Base-by-base conservation (phyloP, 441 rosid species). In the Eutrema salsugineum region DNA sequence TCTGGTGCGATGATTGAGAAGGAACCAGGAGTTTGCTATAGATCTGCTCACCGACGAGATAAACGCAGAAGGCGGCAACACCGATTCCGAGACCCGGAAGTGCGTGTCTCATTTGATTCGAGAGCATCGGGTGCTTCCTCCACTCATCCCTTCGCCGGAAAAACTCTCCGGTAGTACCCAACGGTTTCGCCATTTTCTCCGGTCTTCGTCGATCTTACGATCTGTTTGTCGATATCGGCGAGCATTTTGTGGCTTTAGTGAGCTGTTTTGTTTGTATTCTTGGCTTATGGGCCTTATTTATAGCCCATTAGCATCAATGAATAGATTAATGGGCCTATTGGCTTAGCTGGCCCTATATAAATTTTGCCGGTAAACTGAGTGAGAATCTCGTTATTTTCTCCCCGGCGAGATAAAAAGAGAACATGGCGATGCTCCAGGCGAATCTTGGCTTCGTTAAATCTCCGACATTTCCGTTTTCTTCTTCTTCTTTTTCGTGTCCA, bases 141-240 rank as follows among this genome's bases (percentile, higher is more conserved):
- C 99, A 91, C 64, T 83, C 86, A 67, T 91, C 99, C 69, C 99
- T 90, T 64, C 97, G 82, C 86, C 79, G 82, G 93, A 94, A 94
- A 82, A 94, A 94, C 70, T 94, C 97, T 1, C 97, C 99, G 0
- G 99, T 94, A 0, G 89, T 73, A 62, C 97, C 94, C 80, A 89
- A 75, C 35, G 84, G 83, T 22, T 89, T 89, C 72, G 86, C 85
- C 94, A 84, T 87, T 60, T 77, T 44, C 67, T 27, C 72, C 66
- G 53, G 47, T 56, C 22, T 43, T 38, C 43, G 32, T 68, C 49
- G 66, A 35, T 58, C 28, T 47, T 33, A 43, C 47, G 57, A n/a
- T 6, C 11, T 16, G 15, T 12, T 12, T 10, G 5, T n/a, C 5
- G 54, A 48, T 11, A 24, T 53, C 11, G 1, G 16, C 58, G 19